Base-by-base conservation (phyloP, 768 basidiomycete species). In the Suillus ampliporus region DNA sequence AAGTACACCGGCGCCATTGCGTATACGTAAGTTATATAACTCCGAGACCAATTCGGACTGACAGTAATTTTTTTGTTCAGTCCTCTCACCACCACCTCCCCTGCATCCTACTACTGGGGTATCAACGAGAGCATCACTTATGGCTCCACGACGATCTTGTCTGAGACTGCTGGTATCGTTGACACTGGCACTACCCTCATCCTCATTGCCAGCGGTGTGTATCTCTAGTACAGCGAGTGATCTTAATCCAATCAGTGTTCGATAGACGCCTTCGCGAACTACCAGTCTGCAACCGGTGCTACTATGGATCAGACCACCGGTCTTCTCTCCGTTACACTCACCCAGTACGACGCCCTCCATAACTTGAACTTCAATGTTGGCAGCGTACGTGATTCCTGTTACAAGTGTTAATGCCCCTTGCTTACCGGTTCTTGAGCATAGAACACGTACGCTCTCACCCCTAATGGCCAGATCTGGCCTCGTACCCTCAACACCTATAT, bases 131-230 rank as follows among this genome's bases (percentile, higher is more conserved):
- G 79, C 61, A 77, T 87, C 63, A 77, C 75, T n/a, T 86, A 85
- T 62, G 84, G 85, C 6, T 70, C 75, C 10, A 81, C 75, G 13
- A 74, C 74, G 26, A 84, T 87, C 56, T 73, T 87, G 58, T 38
- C 74, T 10, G 71, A 59, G 57, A 82, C 80, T 43, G 82, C 84
- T 40, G 87, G 86, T 62, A 85, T 88, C 63, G 84, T 88, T 53
- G 86, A 87, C 68, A 87, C 86, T 21, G 84, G 84, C 15, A 85
- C 83, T 17, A 85, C 84, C 26, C 74, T 86, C 64, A 70, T 86
- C 58, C 76, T 84, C 51, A 64, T 86, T 51, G 80, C 84, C 28
- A 74, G 81, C 26, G 77, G 72, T 73, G 53, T 68, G 72, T 64
- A n/a, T 11, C 64, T 77, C 10, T 2, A 35, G n/a, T 58, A 58